phyloP scores from a whole-genome alignment of 768 basidiomycete species.

The Phlebiopsis gigantea region DNA sequence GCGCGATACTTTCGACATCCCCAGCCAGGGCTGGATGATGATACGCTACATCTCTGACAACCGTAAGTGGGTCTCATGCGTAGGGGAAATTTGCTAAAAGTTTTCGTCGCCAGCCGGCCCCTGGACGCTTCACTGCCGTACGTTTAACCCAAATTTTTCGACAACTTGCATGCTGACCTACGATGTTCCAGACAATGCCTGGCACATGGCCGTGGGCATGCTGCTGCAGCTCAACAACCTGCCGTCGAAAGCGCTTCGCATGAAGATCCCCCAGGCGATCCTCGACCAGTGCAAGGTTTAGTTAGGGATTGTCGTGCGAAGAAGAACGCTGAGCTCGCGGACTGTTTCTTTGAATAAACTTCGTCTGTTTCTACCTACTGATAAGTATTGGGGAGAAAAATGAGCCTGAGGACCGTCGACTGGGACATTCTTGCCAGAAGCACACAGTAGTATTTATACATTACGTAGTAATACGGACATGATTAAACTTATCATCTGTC shows the following conservation, averaged over 20 bases:
- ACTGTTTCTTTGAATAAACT: too few species aligned
- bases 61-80: constrained; percentile 6
- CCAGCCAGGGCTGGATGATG: constrained; percentile 31
- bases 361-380: too few species aligned
- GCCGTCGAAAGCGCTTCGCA: constrained; percentile 29
- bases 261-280: constrained; percentile 30
- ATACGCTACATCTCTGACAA: constrained; percentile 37
- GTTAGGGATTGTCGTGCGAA: too few species aligned
- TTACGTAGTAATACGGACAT: too few species aligned
- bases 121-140: constrained; percentile 39
- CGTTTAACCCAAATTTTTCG: too few species aligned
- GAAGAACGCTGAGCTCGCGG: too few species aligned
- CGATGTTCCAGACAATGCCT: not conserved
- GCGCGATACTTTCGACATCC: constrained; percentile 37
- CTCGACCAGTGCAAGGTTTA: constrained; percentile 30
- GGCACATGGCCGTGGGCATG: constrained; percentile 29
- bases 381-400: too few species aligned
- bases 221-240: constrained; percentile 36
- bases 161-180: not conserved
- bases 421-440: too few species aligned
- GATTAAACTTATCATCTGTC: too few species aligned
- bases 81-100: not conserved
- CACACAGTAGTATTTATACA: too few species aligned
- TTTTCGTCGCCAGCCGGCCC: constrained; percentile 24
- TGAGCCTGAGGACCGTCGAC: too few species aligned